Evolutionary conservation across 768 basidiomycete genomes (phyloP), one percentile per base, ranked within the genome.

Genomic region (Lentinus tigrinus): DNA sequence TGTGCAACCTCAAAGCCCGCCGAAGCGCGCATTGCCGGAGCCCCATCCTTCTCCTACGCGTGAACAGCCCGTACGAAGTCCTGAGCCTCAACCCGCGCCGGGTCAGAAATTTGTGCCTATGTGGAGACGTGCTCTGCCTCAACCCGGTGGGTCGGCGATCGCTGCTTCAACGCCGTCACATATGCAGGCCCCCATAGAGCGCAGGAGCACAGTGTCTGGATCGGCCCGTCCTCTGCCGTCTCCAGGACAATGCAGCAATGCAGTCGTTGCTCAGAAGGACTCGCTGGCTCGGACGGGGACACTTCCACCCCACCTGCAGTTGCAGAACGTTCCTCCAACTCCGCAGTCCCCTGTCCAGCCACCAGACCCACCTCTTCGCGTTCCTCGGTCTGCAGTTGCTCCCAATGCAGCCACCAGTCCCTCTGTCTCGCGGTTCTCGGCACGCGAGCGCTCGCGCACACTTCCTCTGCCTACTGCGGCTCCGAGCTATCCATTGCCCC

Each of bases 81-180:
- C 54, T 2, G 61, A 65, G 37, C 50, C 52, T 23, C 23, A 52
- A 17, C 38, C 48, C 23, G 48, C 63, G 16, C 40, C 63, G 6
- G 64, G 64, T 19, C 67, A 64, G 31, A 77, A 72, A 28, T 74
- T 76, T 52, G 70, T 75, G 10, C 79, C 81, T 3, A 63, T 75
- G 13, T 80, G 78, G 79, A 78, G 77, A 65, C 77, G 77, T 27
- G 70, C 64, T 24, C 58, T 74, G 1, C 62, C 69, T 1, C 52
- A 67, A n/a, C 68, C 65, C 16, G 63, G 61, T 13, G 63, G 57
- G 3, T 34, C 65, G 23, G 28, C 44, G 8, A 56, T 51, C 2
- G 24, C 59, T 13, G 49, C 57, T 24, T 52, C 63, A 2, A 23
- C 61, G 17, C 21, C 57, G 14, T 27, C 60, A 5, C 52, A 64